These are phyloP conservation scores for Chlorella variabilis DNA, from an alignment of 163 green algal genomes.

Conservation along the genomic window DNA sequence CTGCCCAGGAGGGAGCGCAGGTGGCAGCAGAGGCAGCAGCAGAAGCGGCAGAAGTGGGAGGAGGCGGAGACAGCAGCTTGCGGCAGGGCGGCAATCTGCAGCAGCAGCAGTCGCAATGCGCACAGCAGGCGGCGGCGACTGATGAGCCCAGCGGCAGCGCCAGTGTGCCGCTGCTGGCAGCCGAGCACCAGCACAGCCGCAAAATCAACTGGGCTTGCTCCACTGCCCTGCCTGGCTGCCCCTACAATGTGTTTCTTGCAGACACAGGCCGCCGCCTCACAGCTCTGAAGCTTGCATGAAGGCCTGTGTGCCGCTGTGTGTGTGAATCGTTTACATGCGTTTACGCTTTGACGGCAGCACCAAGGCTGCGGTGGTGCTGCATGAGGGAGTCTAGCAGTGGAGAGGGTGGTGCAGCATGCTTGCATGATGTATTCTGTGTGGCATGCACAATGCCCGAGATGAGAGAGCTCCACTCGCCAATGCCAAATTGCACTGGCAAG, in stretches of 20 bases:
- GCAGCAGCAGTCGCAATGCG: not conserved
- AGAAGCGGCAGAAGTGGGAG: not conserved
- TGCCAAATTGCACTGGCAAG: too few relatives aligned
- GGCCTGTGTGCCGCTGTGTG: not conserved
- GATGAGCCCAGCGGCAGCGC: not conserved
- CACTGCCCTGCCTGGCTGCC: not conserved
- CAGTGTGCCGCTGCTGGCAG: not conserved
- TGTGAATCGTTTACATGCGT: too few relatives aligned
- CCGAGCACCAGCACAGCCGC: conserved; percentile 16
- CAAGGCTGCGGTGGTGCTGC: too few relatives aligned
- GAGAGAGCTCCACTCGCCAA: too few relatives aligned
- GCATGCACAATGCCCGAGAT: too few relatives aligned
- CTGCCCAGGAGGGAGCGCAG: not conserved
- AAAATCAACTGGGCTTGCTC: conserved; percentile 52
- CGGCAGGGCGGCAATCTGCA: not conserved
- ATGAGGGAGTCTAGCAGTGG: too few relatives aligned
- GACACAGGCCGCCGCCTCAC: conserved; percentile 15
- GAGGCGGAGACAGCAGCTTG: not conserved
- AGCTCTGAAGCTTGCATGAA: not conserved
- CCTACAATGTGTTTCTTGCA: conserved; percentile 9
- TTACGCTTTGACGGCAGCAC: too few relatives aligned
- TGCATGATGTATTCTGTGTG: too few relatives aligned
- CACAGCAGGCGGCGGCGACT: not conserved
- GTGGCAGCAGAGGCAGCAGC: not conserved
- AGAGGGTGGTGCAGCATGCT: too few relatives aligned